Evolutionary conservation across 2,329 filamentous ascomycete species (phyloP).

Genomic region (Pseudogymnoascus sp.): DNA sequence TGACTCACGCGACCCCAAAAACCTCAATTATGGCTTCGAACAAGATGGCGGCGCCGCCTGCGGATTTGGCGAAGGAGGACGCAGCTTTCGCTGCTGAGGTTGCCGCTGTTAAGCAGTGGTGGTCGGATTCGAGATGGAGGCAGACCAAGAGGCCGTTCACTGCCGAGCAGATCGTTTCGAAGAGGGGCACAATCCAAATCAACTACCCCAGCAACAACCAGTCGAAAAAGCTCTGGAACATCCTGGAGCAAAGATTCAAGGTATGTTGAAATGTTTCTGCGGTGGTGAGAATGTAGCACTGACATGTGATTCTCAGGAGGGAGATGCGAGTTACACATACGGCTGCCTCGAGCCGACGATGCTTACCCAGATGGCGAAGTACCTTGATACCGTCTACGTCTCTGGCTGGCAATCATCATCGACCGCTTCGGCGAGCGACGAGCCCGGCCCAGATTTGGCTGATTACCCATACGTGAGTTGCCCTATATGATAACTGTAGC

Average conservation of each 20-base stretch:
- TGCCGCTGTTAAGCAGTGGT: slow-evolving; percentile 85
- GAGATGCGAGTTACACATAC: slow-evolving; percentile 87
- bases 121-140: slow-evolving; percentile 84
- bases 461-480: slow-evolving; percentile 81
- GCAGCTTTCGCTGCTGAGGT: slow-evolving; percentile 61
- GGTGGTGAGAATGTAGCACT: slow-evolving; percentile 10
- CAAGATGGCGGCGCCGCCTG: slow-evolving; percentile 51
- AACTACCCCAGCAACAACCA: slow-evolving; percentile 84
- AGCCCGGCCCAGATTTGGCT: slow-evolving; percentile 93
- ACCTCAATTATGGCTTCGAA: slow-evolving; percentile 22
- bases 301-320: slow-evolving; percentile 44
- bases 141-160: slow-evolving; percentile 89
- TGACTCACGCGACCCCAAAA: background rate
- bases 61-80: slow-evolving; percentile 50
- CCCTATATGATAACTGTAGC: background rate
- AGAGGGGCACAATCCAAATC: slow-evolving; percentile 84
- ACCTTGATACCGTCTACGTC: slow-evolving; percentile 96
- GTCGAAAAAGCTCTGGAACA: slow-evolving; percentile 90
- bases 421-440: slow-evolving; percentile 87
- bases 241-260: slow-evolving; percentile 78
- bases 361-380: slow-evolving; percentile 99
- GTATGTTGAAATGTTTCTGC: slow-evolving; percentile 37
- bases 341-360: slow-evolving; percentile 96
- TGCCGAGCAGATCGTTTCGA: slow-evolving; percentile 92
- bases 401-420: slow-evolving; percentile 98